phyloP scores from a whole-genome alignment of 164 flowering plant genomes.

The Tinospora cordifolia region DNA sequence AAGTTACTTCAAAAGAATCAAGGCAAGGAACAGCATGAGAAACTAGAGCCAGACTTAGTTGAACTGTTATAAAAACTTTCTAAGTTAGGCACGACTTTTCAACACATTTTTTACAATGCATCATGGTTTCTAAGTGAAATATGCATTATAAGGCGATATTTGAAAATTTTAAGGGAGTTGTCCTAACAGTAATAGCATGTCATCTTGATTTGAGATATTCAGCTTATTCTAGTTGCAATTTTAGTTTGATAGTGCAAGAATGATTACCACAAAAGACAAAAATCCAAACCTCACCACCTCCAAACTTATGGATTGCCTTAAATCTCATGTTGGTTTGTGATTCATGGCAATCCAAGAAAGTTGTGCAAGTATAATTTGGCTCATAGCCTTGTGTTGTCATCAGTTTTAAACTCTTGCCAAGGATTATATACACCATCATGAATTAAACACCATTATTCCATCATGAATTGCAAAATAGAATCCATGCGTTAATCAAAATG shows the following conservation, averaged over 20 bases:
- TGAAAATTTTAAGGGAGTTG: neutral
- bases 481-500: too few relatives aligned
- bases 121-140: neutral
- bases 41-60: neutral
- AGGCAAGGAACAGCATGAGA: neutral
- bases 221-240: neutral
- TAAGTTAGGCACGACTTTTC: neutral
- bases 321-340: too few relatives aligned
- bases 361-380: too few relatives aligned
- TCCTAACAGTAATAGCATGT: neutral
- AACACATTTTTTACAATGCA: neutral
- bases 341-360: too few relatives aligned
- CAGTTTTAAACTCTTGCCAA: too few relatives aligned
- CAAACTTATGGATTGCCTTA: too few relatives aligned
- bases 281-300: too few relatives aligned
- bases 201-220: neutral
- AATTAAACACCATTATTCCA: too few relatives aligned
- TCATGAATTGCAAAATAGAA: too few relatives aligned
- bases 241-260: neutral
- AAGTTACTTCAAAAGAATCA: neutral
- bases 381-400: too few relatives aligned
- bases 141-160: neutral
- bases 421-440: too few relatives aligned
- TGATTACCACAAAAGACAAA: too few relatives aligned
- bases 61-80: neutral